Conservation (phyloP, 2,329 filamentous ascomycete genomes). For the Beauveria sp. region DNA sequence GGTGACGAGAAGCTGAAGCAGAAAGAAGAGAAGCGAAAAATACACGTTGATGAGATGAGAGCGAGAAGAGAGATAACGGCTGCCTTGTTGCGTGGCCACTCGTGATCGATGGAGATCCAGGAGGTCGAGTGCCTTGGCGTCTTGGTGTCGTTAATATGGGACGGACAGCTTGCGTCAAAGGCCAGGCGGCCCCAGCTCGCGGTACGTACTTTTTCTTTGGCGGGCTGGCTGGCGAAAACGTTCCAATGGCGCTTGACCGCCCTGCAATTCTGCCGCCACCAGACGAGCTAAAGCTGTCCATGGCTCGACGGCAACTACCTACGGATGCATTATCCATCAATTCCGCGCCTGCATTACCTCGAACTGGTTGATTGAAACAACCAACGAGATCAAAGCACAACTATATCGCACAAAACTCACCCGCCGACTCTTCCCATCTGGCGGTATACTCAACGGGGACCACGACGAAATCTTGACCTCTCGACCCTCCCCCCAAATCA, state of each 20-base stretch:
- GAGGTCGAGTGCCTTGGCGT: background rate
- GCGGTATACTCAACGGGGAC: too few relatives aligned
- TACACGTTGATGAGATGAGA: background rate
- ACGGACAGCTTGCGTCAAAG: background rate
- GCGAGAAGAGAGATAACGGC: background rate
- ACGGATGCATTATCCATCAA: too few relatives aligned
- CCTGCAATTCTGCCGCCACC: conserved; percentile 2
- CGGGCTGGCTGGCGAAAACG: background rate
- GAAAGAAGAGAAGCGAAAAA: background rate
- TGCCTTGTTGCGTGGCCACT: background rate
- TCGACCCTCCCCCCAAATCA: background rate
- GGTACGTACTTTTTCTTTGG: background rate
- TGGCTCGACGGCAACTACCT: background rate
- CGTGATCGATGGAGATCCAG: background rate
- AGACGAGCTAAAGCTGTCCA: background rate
- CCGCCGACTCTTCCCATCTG: background rate
- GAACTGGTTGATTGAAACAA: too few relatives aligned
- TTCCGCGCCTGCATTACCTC: too few relatives aligned
- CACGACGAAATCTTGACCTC: background rate
- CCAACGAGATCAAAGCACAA: too few relatives aligned
- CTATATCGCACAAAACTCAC: background rate
- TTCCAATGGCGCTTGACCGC: background rate
- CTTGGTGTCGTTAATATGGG: background rate
- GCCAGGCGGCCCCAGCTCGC: too few relatives aligned
- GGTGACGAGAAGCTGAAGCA: background rate